phyloP scores from a whole-genome alignment of 306 rosid species.

The Prosopis cineraria region DNA sequence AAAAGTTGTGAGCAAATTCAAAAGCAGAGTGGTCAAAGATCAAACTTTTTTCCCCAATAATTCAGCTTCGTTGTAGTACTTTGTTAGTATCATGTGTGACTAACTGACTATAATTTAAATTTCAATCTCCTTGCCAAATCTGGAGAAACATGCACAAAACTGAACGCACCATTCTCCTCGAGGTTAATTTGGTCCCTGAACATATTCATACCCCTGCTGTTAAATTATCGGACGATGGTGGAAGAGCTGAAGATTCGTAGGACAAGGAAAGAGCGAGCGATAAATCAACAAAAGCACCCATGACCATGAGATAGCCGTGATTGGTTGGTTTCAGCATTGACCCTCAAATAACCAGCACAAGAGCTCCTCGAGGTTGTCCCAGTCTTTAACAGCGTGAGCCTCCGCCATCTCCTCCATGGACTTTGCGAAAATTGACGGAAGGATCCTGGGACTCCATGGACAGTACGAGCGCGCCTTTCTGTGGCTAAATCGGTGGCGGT shows the following conservation, averaged over 20 bases:
- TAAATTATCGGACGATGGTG: too few species aligned
- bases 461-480: slow-evolving; percentile 47
- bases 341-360: slow-evolving; percentile 62
- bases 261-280: slow-evolving; percentile 45
- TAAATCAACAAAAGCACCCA: slow-evolving; percentile 75
- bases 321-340: slow-evolving; percentile 50
- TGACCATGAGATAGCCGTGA: slow-evolving; percentile 51
- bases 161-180: too few species aligned
- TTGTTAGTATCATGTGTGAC: not conserved
- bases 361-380: slow-evolving; percentile 75
- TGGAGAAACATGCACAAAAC: not conserved
- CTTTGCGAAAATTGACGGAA: slow-evolving; percentile 55
- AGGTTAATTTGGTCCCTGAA: too few species aligned
- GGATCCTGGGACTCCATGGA: slow-evolving; percentile 67
- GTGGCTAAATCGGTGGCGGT: too few species aligned
- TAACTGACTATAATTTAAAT: too few species aligned
- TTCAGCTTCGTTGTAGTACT: too few species aligned
- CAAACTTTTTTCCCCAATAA: not conserved
- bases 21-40: not conserved
- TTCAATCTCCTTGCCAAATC: not conserved
- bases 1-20: not conserved
- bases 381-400: slow-evolving; percentile 55
- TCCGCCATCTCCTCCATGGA: slow-evolving; percentile 89
- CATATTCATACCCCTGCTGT: too few species aligned
- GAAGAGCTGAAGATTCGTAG: not conserved